Evolutionary conservation across 306 rosid species (phyloP), one percentile per base, ranked within the genome.

Genomic region (Trichosanthes truncata): DNA sequence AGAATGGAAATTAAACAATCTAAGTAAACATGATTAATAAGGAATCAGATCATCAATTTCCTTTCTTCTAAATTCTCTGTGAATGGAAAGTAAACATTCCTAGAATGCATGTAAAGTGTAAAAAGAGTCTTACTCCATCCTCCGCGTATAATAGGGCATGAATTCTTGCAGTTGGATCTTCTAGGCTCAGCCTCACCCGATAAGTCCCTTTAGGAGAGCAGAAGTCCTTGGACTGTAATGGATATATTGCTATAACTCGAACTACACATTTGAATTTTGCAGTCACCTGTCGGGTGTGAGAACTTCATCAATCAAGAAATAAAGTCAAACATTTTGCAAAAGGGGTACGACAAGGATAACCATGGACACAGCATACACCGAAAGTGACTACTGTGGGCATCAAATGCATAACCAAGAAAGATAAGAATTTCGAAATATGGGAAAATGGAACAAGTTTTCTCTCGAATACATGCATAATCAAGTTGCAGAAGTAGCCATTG

Each of bases 121-220:
- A 29, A 46, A 73, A 9, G 14, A 48, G 29, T 78, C 88, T 79
- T 38, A 92, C 97, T 87, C 91, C 93, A 83, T 92, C 97, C 51
- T 91, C 84, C 1, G 43, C 89, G n/a, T 43, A 62, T 15, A 91
- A 84, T 15, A 41, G 62, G 35, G 91, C 97, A 82, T 90, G 90
- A 77, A 95, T 85, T 87, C 97, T 90, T 23, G 95, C 88, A 0
- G 98, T 91, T 53, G 97, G 83, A 74, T 95, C 97, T 84, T 92
- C 97, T 36, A 95, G 67, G 26, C 89, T 89, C 68, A 95, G 81
- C 80, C 84, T 87, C 72, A 92, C 67, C 75, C 81, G 78, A 73
- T 85, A 87, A 46, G 9, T 62, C 57, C 89, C 91, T 56, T 3
- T 10, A 63, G 85, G 79, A 56, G 84, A 78, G 73, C 60, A 4